Evolutionary conservation across 345 rosid species (phyloP), one percentile per base, ranked within the genome.

Genomic region (Microcos paniculata): DNA sequence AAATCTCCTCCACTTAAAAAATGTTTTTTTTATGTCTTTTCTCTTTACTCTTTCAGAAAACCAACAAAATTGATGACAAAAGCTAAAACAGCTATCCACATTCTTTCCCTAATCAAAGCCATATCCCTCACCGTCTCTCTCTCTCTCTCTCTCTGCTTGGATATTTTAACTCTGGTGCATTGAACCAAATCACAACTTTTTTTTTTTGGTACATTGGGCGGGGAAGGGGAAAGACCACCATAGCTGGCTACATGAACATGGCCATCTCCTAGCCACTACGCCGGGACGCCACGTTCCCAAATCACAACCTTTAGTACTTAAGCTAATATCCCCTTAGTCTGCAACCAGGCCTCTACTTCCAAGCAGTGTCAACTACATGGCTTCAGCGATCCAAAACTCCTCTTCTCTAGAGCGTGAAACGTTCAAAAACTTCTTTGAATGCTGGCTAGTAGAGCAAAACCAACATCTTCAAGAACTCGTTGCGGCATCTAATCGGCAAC

Each of bases 401-500:
- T 48, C 38, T 21, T 0, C 26, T 4, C n/a, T 74, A 0, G 43
- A 40, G 3, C 30, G 21, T 11, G 82, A 83, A 33, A 63, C 78
- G 69, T 88, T 88, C 81, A 56, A 57, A 8, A 62, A 62, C 38
- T 86, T 84, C 81, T 88, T 80, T 74, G 84, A 84, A 43, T 6
- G 69, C 48, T 88, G 88, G 88, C 51, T 88, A 6, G 77, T 13
- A 0, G 85, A 86, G 70, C 89, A 88, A 71, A 71, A 81, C 78
- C 79, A 67, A 23, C 18, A 68, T 70, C 88, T 85, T 24, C 53
- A 79, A 1, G 77, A 79, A 0, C 88, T 84, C 51, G 53, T 80
- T 11, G 58, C 83, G 4, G 87, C 83, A 51, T 72, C 85, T 67
- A 58, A 52, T 16, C 12, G 23, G 0, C 26, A 24, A 3, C 24